Evolutionary conservation across 495 filamentous ascomycete species (phyloP).

Genomic region (Aspergillus nidulans): DNA sequence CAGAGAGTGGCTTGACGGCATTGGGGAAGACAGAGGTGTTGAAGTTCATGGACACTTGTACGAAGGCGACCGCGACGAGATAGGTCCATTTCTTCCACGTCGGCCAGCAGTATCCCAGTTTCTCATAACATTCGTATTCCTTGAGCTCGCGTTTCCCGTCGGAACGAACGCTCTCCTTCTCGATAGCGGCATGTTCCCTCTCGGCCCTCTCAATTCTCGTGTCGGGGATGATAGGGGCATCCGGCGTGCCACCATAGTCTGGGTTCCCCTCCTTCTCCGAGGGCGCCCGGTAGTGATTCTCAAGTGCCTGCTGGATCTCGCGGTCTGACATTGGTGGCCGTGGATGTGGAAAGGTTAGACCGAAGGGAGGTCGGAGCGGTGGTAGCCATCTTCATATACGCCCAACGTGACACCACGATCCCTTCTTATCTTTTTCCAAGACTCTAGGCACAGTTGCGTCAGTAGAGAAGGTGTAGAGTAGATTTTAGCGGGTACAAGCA

Average conservation of each 20-base stretch:
- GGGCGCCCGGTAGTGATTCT: not conserved
- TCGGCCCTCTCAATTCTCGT: not conserved
- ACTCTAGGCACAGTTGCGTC: not conserved
- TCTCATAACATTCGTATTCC: slow-evolving; percentile 59
- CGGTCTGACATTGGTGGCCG: not conserved
- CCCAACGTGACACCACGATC: too few relatives aligned
- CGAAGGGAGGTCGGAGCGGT: not conserved
- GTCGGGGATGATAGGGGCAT: not conserved
- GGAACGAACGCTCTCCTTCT: slow-evolving; percentile 8
- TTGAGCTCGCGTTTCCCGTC: slow-evolving; percentile 56
- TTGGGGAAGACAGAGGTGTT: slow-evolving; percentile 37
- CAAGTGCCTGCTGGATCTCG: not conserved
- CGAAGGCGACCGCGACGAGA: slow-evolving; percentile 62
- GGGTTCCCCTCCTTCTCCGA: not conserved
- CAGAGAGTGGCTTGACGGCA: slow-evolving; percentile 50
- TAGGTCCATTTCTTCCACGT: slow-evolving; percentile 71
- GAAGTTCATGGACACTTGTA: slow-evolving; percentile 81
- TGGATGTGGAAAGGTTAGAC: not conserved
- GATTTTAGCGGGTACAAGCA: not conserved
- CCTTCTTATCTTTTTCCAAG: not conserved
- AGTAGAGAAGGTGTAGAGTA: not conserved
- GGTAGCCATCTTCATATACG: not conserved
- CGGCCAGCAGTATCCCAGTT: slow-evolving; percentile 61
- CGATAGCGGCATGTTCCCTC: not conserved
- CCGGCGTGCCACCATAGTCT: not conserved